Conservation (phyloP, 2,329 filamentous ascomycete species). For the Fusarium keratoplasticum region DNA sequence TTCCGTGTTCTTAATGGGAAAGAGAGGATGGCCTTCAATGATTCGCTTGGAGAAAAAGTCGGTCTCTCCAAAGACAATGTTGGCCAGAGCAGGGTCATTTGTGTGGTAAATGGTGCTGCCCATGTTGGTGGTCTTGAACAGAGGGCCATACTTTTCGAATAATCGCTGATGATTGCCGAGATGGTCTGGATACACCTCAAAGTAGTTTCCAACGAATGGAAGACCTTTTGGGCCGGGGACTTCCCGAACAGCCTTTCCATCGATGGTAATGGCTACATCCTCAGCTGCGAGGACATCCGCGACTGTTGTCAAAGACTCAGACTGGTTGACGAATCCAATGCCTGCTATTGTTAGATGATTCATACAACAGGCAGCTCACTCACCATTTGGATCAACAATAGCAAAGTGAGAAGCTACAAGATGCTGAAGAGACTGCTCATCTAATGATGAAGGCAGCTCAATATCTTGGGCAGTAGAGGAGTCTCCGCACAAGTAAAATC, state of each 20-base stretch:
- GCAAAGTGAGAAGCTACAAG: slow-evolving; percentile 57
- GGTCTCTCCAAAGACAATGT: slow-evolving; percentile 59
- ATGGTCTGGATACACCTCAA: slow-evolving; percentile 68
- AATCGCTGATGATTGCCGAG: slow-evolving; percentile 67
- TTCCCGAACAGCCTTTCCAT: slow-evolving; percentile 60
- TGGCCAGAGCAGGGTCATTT: slow-evolving; percentile 60
- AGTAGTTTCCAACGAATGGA: slow-evolving; percentile 64
- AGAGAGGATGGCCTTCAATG: slow-evolving; percentile 60
- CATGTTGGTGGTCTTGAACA: slow-evolving; percentile 65
- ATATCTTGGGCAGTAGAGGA: slow-evolving; percentile 51
- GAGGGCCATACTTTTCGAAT: slow-evolving; percentile 63
- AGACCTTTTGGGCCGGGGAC: slow-evolving; percentile 62
- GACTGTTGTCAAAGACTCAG: slow-evolving; percentile 47
- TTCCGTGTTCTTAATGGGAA: slow-evolving; percentile 55
- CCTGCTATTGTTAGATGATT: slow-evolving; percentile 42
- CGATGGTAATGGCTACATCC: slow-evolving; percentile 58
- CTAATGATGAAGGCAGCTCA: slow-evolving; percentile 49
- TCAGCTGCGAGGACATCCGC: slow-evolving; percentile 50
- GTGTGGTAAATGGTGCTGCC: slow-evolving; percentile 62
- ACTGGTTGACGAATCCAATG: slow-evolving; percentile 51
- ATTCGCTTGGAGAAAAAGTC: slow-evolving; percentile 67
- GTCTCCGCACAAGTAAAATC: slow-evolving; percentile 57
- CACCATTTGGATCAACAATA: slow-evolving; percentile 56
- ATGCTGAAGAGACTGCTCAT: slow-evolving; percentile 53
- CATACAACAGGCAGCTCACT: neutral